phyloP scores from a whole-genome alignment of 148 eudicot genomes.

The Talinum fruticosum region DNA sequence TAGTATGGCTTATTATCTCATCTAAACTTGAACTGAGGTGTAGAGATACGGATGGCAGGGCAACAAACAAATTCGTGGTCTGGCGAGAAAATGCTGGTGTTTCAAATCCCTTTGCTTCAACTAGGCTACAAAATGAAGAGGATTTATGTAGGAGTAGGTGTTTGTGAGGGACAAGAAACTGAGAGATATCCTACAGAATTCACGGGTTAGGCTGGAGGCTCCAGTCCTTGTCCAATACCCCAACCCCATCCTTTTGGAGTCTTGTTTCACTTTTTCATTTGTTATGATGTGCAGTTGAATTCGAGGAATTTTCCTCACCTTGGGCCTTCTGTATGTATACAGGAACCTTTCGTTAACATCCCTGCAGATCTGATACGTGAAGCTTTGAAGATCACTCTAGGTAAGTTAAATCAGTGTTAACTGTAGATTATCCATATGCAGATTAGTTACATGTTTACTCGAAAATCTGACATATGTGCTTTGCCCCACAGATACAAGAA shows the following conservation, averaged over 20 bases:
- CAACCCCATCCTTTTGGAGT: not conserved
- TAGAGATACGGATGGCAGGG: not conserved
- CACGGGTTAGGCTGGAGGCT: not conserved
- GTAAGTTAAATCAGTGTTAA: slow-evolving; percentile 18
- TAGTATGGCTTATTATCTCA: not conserved
- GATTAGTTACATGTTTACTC: not conserved
- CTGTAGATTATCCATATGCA: not conserved
- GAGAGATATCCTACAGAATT: not conserved
- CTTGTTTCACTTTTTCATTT: not conserved
- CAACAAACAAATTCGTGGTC: not conserved
- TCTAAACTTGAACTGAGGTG: not conserved
- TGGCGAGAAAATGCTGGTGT: not conserved
- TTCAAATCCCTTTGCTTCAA: not conserved
- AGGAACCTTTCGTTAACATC: slow-evolving; percentile 53
- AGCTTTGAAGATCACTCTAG: slow-evolving; percentile 41
- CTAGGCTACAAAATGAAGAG: not conserved
- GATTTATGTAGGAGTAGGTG: not conserved
- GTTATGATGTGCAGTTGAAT: too few relatives aligned
- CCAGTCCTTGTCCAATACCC: not conserved
- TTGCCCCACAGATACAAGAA: slow-evolving; percentile 35
- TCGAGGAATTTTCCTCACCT: not conserved
- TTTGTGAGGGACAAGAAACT: not conserved
- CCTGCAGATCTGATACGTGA: slow-evolving; percentile 40
- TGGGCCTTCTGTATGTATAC: slow-evolving; percentile 11
- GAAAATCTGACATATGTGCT: slow-evolving; percentile 11